Evolutionary conservation across 2,329 filamentous ascomycete genomes (phyloP), one percentile per base, ranked within the genome.

Genomic region (Penicillium sp.): DNA sequence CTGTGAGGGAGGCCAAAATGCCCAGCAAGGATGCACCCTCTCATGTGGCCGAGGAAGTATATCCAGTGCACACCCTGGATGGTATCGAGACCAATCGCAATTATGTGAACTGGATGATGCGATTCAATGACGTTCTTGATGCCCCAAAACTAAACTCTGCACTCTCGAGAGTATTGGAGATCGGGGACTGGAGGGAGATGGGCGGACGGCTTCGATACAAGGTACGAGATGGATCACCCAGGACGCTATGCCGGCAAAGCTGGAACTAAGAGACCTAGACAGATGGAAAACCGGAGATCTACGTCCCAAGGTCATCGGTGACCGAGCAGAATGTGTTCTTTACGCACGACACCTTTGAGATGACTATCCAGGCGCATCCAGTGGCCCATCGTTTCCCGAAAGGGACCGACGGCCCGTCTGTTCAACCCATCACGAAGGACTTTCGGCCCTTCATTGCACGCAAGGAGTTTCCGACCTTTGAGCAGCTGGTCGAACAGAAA

Each of bases 61-160:
- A 38, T 13, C 27, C 26, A 17, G 54, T 51, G 60, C 29, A 46
- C 21, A n/a, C 31, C 7, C 19, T 46, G 21, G 43, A 46, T 17
- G 25, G 40, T 13, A 36, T 26, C 27, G 37, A 50, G 29, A 39
- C 39, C 3, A 48, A 50, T 20, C 45, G 44, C 21, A 55, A 45
- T 34, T 47, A 35, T n/a, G 55, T 58, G 6, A 50, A 49, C 26
- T 50, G 41, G 45, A 33, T 43, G 8, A 58, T 74, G 19, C 57
- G 59, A 3, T 76, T 75, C 47, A 66, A 76, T 42, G 67, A 72
- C 41, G 69, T 74, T 2, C 62, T 77, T 3, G 71, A 77, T 39
- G 47, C 63, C 0, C 48, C 65, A 0, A 69, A 59, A 30, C 57
- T 77, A 2, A 54, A 57, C 2, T 37, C 29, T 4, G 52, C 70